phyloP scores from a whole-genome alignment of 1,284 basidiomycete species.

The Puccinia novopanici region DNA sequence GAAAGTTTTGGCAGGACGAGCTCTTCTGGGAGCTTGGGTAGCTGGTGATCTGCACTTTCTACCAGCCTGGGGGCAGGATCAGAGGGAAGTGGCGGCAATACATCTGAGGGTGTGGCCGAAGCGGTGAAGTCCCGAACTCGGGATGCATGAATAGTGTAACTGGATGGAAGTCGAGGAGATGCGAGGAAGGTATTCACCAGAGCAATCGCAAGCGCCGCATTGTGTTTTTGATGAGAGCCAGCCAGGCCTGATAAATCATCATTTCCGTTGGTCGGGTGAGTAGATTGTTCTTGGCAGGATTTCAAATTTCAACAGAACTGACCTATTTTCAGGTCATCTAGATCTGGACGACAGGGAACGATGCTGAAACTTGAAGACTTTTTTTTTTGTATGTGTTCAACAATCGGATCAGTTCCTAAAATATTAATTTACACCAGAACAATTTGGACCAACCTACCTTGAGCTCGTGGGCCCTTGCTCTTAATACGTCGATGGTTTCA shows the following conservation, averaged over 20 bases:
- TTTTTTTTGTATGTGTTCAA: not conserved
- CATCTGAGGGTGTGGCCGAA: not conserved
- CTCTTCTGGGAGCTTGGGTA: conserved; percentile 16
- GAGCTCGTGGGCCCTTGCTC: conserved; percentile 36
- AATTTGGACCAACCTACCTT: conserved; percentile 7
- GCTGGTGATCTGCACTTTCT: not conserved
- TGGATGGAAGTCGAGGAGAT: conserved; percentile 54
- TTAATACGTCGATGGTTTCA: conserved; percentile 31
- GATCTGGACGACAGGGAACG: conserved; percentile 21
- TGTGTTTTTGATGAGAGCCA: conserved; percentile 84
- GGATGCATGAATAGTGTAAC: not conserved
- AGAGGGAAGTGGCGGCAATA: conserved; percentile 52
- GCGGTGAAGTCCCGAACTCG: conserved; percentile 12
- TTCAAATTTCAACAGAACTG: not conserved
- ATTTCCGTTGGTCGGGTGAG: not conserved
- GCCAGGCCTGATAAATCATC: conserved; percentile 59
- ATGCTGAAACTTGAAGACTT: conserved; percentile 41
- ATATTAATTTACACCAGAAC: not conserved
- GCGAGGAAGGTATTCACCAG: conserved; percentile 73
- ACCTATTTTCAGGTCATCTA: conserved; percentile 26
- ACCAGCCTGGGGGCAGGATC: conserved; percentile 1
- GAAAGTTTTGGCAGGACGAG: conserved; percentile 61
- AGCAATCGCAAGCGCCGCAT: conserved; percentile 82
- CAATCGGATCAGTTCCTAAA: not conserved
- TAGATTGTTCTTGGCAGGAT: not conserved